These are phyloP conservation scores for Xerocomus brunneocitrinus DNA, from an alignment of 768 basidiomycete species.

Conservation along the genomic window DNA sequence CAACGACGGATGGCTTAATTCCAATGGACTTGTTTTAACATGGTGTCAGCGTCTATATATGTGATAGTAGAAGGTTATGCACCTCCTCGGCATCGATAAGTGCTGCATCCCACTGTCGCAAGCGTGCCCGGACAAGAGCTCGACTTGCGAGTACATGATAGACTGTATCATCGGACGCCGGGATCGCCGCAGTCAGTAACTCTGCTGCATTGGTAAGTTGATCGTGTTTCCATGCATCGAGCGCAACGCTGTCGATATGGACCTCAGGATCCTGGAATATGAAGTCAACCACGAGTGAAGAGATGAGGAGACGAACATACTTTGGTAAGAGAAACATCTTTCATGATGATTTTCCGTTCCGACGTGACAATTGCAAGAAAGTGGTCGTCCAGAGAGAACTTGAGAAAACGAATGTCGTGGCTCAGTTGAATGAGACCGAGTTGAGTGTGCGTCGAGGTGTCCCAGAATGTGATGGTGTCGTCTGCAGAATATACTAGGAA, in stretches of 20 bases:
- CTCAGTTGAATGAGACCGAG: background rate
- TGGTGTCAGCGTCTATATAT: background rate
- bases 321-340: background rate
- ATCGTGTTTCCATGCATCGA: background rate
- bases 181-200: background rate
- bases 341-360: background rate
- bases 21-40: background rate
- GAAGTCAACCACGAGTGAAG: no score
- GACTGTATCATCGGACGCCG: background rate
- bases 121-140: background rate
- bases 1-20: background rate
- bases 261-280: background rate
- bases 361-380: background rate
- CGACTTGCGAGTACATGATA: background rate
- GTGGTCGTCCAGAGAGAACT: background rate
- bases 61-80: background rate
- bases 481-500: background rate
- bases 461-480: background rate
- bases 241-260: background rate
- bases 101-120: conserved; percentile 1
- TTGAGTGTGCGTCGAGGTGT: background rate
- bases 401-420: background rate
- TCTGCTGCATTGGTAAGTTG: background rate
- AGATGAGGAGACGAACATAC: background rate
- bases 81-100: background rate